Conservation (phyloP, 1,139 yeast species). For the Blastobotrys malaysiensis region DNA sequence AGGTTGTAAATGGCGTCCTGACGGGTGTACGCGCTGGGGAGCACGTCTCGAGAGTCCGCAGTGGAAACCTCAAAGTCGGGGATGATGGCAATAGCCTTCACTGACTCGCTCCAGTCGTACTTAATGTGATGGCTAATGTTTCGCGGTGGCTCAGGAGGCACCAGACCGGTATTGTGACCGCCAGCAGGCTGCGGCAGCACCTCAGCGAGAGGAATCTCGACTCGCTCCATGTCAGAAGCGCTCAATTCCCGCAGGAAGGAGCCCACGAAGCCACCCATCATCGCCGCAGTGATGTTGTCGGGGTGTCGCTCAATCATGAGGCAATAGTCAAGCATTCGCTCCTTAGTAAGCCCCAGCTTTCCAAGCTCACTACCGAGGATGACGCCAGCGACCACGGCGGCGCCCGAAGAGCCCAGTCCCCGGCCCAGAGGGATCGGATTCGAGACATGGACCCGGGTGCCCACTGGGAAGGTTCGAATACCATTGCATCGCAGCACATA, state of each 20-base stretch:
- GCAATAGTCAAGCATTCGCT: slow-evolving; percentile 87
- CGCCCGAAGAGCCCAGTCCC: slow-evolving; percentile 97
- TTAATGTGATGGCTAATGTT: slow-evolving; percentile 85
- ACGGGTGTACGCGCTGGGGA: slow-evolving; percentile 75
- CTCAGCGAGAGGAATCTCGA: slow-evolving; percentile 77
- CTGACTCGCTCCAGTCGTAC: slow-evolving; percentile 74
- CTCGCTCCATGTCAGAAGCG: slow-evolving; percentile 62
- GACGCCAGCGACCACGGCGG: slow-evolving; percentile 98
- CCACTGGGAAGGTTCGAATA: slow-evolving; percentile 67
- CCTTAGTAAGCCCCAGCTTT: slow-evolving; percentile 62
- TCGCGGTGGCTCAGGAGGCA: slow-evolving; percentile 78
- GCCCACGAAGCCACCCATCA: slow-evolving; percentile 98
- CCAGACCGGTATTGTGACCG: slow-evolving; percentile 56
- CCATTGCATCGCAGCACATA: slow-evolving; percentile 83
- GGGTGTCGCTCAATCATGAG: slow-evolving; percentile 97
- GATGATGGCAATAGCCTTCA: slow-evolving; percentile 83
- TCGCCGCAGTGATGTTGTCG: slow-evolving; percentile 96
- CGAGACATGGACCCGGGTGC: slow-evolving; percentile 73
- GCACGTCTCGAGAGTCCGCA: slow-evolving; percentile 81
- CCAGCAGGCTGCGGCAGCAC: slow-evolving; percentile 78
- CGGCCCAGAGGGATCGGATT: slow-evolving; percentile 96
- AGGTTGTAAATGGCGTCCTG: slow-evolving; percentile 84
- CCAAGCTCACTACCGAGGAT: slow-evolving; percentile 84
- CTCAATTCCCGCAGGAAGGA: slow-evolving; percentile 79
- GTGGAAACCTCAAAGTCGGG: slow-evolving; percentile 95